Percentiles rank a stretch among this genome's conserved stretches.
These are phyloP conservation scores for Steccherinum ochraceum DNA, from an alignment of 768 basidiomycete genomes.

Conservation along the genomic window DNA sequence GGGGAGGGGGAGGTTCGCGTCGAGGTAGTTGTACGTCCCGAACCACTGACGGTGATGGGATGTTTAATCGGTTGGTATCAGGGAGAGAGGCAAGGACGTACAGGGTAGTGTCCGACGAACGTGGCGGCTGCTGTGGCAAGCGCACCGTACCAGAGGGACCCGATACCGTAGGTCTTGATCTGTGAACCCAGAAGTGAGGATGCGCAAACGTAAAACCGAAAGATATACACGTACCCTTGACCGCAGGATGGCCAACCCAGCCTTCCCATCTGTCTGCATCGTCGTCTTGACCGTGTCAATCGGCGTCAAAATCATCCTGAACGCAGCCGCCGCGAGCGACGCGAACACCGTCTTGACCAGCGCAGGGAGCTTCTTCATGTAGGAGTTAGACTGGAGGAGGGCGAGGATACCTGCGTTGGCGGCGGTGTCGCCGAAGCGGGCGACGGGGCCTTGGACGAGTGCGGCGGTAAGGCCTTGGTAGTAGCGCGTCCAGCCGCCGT, in stretches of 20 bases:
- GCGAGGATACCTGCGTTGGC: slow-evolving; percentile 91
- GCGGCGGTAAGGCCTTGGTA: slow-evolving; percentile 87
- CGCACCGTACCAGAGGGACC: slow-evolving; percentile 85
- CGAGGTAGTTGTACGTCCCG: slow-evolving; percentile 78
- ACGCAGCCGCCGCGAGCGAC: slow-evolving; percentile 70
- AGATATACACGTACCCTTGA: slow-evolving; percentile 39
- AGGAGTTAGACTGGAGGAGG: slow-evolving; percentile 69
- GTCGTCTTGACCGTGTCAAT: slow-evolving; percentile 96
- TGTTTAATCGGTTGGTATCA: not conserved
- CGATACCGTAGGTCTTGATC: slow-evolving; percentile 72
- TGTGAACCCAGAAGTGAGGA: no score
- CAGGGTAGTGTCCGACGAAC: slow-evolving; percentile 88
- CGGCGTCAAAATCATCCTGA: slow-evolving; percentile 89
- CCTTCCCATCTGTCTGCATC: slow-evolving; percentile 82
- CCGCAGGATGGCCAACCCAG: slow-evolving; percentile 59
- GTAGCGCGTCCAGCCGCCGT: slow-evolving; percentile 79
- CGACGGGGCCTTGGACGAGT: slow-evolving; percentile 75
- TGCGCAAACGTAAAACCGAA: no score
- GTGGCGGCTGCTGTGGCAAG: slow-evolving; percentile 90
- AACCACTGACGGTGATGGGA: slow-evolving; percentile 53
- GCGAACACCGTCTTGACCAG: slow-evolving; percentile 76
- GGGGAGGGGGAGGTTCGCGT: slow-evolving; percentile 51
- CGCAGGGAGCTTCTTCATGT: slow-evolving; percentile 56
- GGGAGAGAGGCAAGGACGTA: slow-evolving; percentile 25
- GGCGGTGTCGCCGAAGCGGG: slow-evolving; percentile 92